Conservation (phyloP, 164 flowering plant species). For the Umbilicus rupestris region DNA sequence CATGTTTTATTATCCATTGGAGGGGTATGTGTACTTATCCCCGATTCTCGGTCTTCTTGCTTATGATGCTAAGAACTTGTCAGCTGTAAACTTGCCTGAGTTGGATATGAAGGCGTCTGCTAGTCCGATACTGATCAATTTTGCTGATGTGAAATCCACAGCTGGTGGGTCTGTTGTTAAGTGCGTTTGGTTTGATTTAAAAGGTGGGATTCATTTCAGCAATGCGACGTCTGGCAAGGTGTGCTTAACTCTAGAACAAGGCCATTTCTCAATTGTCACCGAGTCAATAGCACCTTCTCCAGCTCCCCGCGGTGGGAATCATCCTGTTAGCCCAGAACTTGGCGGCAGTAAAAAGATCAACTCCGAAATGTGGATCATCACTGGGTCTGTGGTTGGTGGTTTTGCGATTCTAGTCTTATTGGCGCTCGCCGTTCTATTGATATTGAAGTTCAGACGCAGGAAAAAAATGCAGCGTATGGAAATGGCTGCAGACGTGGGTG, state of each 20-base stretch:
- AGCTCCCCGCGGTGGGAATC: background rate
- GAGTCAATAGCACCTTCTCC: conserved; percentile 41
- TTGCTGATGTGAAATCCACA: conserved; percentile 23
- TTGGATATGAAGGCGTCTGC: conserved; percentile 32
- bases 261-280: conserved; percentile 71
- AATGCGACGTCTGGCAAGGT: conserved; percentile 27
- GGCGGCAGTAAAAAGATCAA: conserved; percentile 14
- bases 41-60: conserved; percentile 81
- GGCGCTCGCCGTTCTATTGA: conserved; percentile 29
- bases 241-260: conserved; percentile 44
- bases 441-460: conserved; percentile 24
- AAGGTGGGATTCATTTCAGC: conserved; percentile 39
- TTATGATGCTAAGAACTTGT: conserved; percentile 51
- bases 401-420: conserved; percentile 29
- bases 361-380: conserved; percentile 47
- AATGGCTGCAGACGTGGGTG: conserved; percentile 64
- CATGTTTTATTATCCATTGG: conserved; percentile 34
- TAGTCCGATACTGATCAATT: conserved; percentile 40
- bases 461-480: conserved; percentile 63
- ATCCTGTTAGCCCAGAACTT: conserved; percentile 2
- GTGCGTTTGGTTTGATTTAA: conserved; percentile 61
- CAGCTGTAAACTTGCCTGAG: conserved; percentile 48
- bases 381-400: conserved; percentile 57
- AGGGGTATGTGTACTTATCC: conserved; percentile 45
- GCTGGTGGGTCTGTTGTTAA: conserved; percentile 32